Base-by-base conservation (phyloP, 2,329 filamentous ascomycete species). In the Colletotrichum sojae region DNA sequence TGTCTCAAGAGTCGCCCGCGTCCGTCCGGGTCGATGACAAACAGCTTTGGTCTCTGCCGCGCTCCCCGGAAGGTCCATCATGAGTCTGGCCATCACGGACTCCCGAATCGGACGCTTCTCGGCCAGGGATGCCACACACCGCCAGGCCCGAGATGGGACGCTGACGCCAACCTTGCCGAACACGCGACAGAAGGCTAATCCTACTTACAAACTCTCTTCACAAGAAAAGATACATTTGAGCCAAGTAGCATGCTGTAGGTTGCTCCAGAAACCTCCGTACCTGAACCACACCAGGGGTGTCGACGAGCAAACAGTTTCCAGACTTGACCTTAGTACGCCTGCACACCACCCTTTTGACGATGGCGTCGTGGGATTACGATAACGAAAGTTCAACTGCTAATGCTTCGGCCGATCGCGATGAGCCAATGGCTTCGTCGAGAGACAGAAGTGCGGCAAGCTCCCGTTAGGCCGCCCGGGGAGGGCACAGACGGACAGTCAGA, bases 361-460 rank as follows among this genome's bases (percentile, higher is more conserved):
- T 45, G 36, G 49, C 49, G 55, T 22, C 62, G 52, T 51, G n/a
- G 45, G 46, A 39, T 60, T 54, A 45, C 51, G 62, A 66, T 56
- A 63, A 67, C 25, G 67, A 52, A 31, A 27, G 39, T 45, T 63
- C 40, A 40, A 39, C 27, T 22, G 9, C 25, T 22, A n/a, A 45
- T 55, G 40, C 51, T 59, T 59, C 54, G 61, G 54, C 61, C 49
- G 66, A 45, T 59, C 43, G 53, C 18, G 18, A 49, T 46, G 51
- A 45, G 56, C 25, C 49, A 63, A 39, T 18, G 61, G 31, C 31
- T 61, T 54, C 39, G 36, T 36, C 49, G 48, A 59, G 20, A 65
- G 61, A 43, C 61, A 57, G 65, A 65, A 54, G 40, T 9, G 56
- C 61, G 66, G 62, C 63, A 69, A 43, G 18, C 52, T 55, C 66